Evolutionary conservation across 441 rosid genomes (phyloP).

Genomic region (Geranium incanum): DNA sequence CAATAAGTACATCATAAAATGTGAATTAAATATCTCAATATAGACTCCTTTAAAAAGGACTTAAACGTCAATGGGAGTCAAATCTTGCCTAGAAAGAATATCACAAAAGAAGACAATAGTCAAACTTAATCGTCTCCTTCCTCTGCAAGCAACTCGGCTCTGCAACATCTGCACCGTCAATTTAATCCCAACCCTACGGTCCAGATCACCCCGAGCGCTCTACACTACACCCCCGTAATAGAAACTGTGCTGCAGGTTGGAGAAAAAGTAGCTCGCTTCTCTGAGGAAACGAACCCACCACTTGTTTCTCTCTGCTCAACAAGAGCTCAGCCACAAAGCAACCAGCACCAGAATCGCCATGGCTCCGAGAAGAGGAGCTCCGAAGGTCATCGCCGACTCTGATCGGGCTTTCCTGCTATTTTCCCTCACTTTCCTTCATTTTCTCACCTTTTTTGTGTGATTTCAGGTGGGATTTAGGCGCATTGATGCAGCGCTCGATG

Average conservation of each 20-base stretch:
- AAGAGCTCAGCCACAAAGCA: neutral
- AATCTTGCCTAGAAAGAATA: no score
- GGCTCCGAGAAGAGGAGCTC: neutral
- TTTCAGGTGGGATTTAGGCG: conserved; percentile 2
- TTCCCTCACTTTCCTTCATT: neutral
- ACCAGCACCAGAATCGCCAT: neutral
- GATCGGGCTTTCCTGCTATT: neutral
- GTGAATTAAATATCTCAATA: no score
- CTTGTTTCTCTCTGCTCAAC: neutral
- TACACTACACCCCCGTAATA: no score
- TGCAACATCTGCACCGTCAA: neutral
- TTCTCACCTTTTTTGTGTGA: neutral
- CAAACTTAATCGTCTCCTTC: neutral
- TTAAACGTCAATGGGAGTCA: no score
- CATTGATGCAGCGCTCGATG: conserved; percentile 18
- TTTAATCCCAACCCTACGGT: neutral
- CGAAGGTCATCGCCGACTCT: neutral
- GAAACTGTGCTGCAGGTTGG: neutral
- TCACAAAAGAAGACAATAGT: neutral
- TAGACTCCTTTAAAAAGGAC: no score
- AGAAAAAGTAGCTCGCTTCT: neutral
- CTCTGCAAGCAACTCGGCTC: neutral
- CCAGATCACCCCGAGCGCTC: neutral
- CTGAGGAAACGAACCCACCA: no score
- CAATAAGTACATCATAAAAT: no score